phyloP scores from a whole-genome alignment of 23 red algal species.

The Chondrus crispus region DNA sequence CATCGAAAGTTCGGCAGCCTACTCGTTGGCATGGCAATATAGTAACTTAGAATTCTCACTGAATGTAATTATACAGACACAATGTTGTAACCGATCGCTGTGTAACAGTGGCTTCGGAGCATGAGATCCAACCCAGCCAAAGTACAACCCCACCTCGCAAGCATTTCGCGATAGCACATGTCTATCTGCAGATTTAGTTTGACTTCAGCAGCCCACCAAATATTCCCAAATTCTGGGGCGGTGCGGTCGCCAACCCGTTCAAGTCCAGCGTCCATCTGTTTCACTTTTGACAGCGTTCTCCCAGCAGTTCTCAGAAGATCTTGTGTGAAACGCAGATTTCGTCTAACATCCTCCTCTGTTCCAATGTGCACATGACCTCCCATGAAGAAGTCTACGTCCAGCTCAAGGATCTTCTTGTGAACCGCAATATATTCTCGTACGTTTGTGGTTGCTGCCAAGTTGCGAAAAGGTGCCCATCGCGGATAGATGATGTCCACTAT shows the following conservation, averaged over 20 bases:
- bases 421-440: neutral
- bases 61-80: neutral
- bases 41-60: too few species aligned
- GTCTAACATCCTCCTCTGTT: neutral
- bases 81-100: conserved; percentile 1
- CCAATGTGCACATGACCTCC: conserved; percentile 25
- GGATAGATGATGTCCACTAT: conserved; percentile 27
- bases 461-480: conserved; percentile 25
- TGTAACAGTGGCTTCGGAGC: conserved; percentile 36
- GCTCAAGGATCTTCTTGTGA: neutral
- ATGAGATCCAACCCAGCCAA: conserved; percentile 51
- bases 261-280: neutral
- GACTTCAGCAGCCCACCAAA: conserved; percentile 26
- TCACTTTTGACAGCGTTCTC: neutral
- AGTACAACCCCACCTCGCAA: conserved; percentile 60
- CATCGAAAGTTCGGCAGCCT: too few species aligned
- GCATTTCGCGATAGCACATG: conserved; percentile 29
- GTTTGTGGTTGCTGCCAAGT: conserved; percentile 14
- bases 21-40: too few species aligned
- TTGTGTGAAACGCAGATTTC: neutral
- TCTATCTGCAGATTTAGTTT: neutral
- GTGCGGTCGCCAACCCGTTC: neutral
- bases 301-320: conserved; percentile 15
- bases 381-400: conserved; percentile 4
- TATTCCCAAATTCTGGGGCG: conserved; percentile 38